Evolutionary conservation across 257 asterid species (phyloP).

Genomic region (Avicennia marina): DNA sequence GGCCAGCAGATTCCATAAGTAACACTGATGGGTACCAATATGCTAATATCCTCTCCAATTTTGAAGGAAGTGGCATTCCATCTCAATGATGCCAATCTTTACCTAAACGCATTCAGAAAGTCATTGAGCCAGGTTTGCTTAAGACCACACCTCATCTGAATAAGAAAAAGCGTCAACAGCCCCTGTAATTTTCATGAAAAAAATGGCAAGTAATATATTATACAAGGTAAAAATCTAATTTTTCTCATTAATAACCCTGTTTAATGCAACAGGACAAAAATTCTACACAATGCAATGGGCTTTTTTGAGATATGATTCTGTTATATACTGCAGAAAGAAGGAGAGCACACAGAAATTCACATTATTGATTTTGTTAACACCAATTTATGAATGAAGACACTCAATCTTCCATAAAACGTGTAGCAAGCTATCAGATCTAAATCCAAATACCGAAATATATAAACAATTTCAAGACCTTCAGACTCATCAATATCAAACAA

Average conservation of each 20-base stretch:
- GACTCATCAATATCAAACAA: too few species aligned
- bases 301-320: background rate
- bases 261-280: background rate
- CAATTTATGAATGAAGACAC: background rate
- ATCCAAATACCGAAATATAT: slow-evolving; percentile 1
- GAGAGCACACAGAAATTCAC: background rate
- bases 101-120: slow-evolving; percentile 33
- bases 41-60: slow-evolving; percentile 24
- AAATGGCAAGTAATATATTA: background rate
- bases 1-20: slow-evolving; percentile 61
- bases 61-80: slow-evolving; percentile 28
- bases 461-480: slow-evolving; percentile 11
- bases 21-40: slow-evolving; percentile 19
- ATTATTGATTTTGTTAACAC: background rate
- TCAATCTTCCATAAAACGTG: background rate
- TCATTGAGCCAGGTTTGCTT: slow-evolving; percentile 14
- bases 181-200: background rate
- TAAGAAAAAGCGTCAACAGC: slow-evolving; percentile 1
- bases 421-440: slow-evolving; percentile 31
- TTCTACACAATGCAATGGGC: background rate
- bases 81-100: slow-evolving; percentile 32
- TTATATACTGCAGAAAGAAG: background rate
- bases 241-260: slow-evolving; percentile 8
- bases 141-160: slow-evolving; percentile 9
- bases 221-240: background rate